Evolutionary conservation across 768 basidiomycete species (phyloP), one percentile per base, ranked within the genome.

Genomic region (Serpula lacrymans): DNA sequence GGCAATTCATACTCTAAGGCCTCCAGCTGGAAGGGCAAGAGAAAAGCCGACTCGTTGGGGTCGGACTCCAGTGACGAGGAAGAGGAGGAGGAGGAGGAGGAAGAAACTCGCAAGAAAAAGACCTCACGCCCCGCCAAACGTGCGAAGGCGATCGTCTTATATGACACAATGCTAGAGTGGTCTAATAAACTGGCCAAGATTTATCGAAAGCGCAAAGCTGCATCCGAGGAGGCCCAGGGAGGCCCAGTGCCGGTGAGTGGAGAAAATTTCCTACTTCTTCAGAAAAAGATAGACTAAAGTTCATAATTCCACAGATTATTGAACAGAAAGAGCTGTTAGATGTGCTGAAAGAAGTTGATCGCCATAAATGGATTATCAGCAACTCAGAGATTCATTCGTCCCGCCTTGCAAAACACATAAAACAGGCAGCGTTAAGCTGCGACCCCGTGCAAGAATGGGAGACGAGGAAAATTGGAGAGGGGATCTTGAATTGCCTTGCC

Each of bases 161-260:
- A 26, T 22, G 6, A 11, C 3, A 43, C 20, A 11, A 32, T 59
- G 29, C 47, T 46, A 9, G 1, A 10, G 1, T 61, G 62, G 59
- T 18, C 23, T 21, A 6, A 37, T 6, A 23, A 22, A 16, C 5
- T 62, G 6, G 9, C 35, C 3, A 2, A 34, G 4, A 45, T 56
- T 10, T 24, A 3, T 9, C 4, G 36, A 24, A 17, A 5, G 29
- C 30, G 10, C 10, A 22, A 42, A 25, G n/a, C 41, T 14, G 18
- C 24, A 42, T 10, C 13, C 16, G 23, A 8, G 16, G 31, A 8
- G 5, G 3, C 3, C 2, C 0, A 33, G 45, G 50, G 1, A 21
- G 60, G 3, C 60, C 60, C 43, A 51, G 25, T 24, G 56, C 39
- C 24, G 32, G 59, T 60, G 41, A 43, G 51, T 45, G 8, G 1